Evolutionary conservation across 768 basidiomycete genomes (phyloP).

Genomic region (Boletellus emodensis): DNA sequence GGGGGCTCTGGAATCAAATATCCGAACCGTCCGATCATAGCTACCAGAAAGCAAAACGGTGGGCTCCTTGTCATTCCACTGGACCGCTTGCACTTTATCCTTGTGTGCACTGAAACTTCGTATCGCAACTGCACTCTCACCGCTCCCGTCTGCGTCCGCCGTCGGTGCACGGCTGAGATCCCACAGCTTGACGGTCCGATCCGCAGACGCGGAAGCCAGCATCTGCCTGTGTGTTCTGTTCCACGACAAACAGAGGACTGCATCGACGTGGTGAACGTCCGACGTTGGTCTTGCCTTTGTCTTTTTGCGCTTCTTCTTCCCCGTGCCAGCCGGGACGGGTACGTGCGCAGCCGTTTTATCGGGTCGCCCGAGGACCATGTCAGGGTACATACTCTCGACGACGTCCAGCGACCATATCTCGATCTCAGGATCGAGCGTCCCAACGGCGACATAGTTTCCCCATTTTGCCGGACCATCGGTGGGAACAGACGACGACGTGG

Average conservation of each 20-base stretch:
- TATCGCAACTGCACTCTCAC: conserved; percentile 54
- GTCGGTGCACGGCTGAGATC: conserved; percentile 74
- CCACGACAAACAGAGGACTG: conserved; percentile 92
- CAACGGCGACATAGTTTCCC: conserved; percentile 94
- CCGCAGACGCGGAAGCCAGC: conserved; percentile 88
- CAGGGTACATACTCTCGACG: conserved; percentile 92
- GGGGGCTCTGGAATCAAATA: conserved; percentile 87
- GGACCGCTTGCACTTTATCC: conserved; percentile 94
- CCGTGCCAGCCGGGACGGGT: conserved; percentile 78
- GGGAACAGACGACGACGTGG: conserved; percentile 35
- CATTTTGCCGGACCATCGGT: conserved; percentile 35
- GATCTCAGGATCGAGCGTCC: conserved; percentile 95
- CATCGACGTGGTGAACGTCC: conserved; percentile 83
- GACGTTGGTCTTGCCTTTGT: conserved; percentile 59
- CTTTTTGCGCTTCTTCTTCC: conserved; percentile 96
- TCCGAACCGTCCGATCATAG: conserved; percentile 92
- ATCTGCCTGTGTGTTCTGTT: conserved; percentile 86
- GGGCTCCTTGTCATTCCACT: conserved; percentile 90
- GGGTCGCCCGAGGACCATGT: conserved; percentile 85
- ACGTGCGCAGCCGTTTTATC: conserved; percentile 78
- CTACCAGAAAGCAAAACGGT: conserved; percentile 90
- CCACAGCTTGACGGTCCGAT: conserved; percentile 96
- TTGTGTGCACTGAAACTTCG: conserved; percentile 82
- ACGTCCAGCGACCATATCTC: conserved; percentile 98
- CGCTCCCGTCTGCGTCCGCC: conserved; percentile 41